Conservation (phyloP, 2,329 filamentous ascomycete genomes). For the Fusarium sp. region DNA sequence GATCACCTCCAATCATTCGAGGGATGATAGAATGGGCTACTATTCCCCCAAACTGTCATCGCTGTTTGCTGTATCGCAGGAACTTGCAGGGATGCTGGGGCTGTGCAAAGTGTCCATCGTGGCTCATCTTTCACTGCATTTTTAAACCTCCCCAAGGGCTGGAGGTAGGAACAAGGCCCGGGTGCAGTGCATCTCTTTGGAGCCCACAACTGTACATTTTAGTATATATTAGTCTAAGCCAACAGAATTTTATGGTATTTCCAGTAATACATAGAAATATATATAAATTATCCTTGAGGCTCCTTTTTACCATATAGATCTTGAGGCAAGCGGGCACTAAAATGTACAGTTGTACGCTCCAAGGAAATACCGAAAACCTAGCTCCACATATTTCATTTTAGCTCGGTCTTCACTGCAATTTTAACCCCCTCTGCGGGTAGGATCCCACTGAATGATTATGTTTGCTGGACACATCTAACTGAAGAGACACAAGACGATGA, state of each 20-base stretch:
- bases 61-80: not conserved
- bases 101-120: not conserved
- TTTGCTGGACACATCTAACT: not conserved
- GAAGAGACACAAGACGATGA: not conserved
- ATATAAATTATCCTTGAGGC: too few relatives aligned
- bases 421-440: not conserved
- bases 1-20: not conserved
- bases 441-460: not conserved
- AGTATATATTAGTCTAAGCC: too few relatives aligned
- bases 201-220: too few relatives aligned
- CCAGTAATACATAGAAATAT: too few relatives aligned
- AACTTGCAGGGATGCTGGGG: not conserved
- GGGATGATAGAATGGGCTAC: fast-evolving
- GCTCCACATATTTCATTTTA: too few relatives aligned
- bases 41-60: not conserved
- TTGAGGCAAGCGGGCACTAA: too few relatives aligned
- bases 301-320: too few relatives aligned
- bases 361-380: too few relatives aligned
- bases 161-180: too few relatives aligned
- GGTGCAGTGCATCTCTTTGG: too few relatives aligned
- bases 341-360: too few relatives aligned
- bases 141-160: not conserved
- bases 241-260: too few relatives aligned
- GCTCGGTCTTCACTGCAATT: not conserved
- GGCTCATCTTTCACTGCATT: not conserved